Base-by-base conservation (phyloP, 2,329 filamentous ascomycete genomes). In the Clonostachys rhizophaga region DNA sequence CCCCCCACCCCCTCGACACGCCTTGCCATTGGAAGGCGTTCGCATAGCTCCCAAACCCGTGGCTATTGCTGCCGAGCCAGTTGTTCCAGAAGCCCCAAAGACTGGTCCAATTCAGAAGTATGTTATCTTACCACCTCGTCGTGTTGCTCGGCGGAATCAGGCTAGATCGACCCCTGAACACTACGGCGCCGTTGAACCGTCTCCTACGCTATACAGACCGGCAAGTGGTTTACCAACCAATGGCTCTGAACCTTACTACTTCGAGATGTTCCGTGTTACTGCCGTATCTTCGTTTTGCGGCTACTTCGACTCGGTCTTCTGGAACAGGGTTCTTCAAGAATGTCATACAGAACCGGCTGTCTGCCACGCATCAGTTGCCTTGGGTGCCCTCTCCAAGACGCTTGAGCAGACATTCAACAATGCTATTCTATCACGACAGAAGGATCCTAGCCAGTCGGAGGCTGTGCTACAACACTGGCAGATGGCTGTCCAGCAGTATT, bases 311-410 rank as follows among this genome's bases (percentile, higher is more conserved):
- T 78, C 75, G 17, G 70, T 75, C 2, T 87, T 87, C 57, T 87
- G 83, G 83, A 70, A 74, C 40, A 75, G 76, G 34, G 81, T 87
- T 2, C 61, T 86, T 10, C 78, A 82, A 54, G 81, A 83, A 59
- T 85, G 81, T 45, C 80, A 86, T 52, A 70, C 72, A 1, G 79
- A 84, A 56, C 67, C 75, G 12, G 74, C 82, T 24, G 81, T 87
- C 49, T 76, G 78, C 12, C 81, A 86, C 59, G 80, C 83, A 11
- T 81, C 87, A 10, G 73, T 86, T 20, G 84, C 83, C 6, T 67
- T 87, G 8, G 83, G 82, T 14, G 81, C 82, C 5, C 65, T 87
- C 37, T 86, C 87, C 62, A 85, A 85, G 61, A 84, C 81, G 1
- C 62, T 85, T 7, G 82, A 86, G 48, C 76, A 79, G 57, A 72